Evolutionary conservation across 1,284 basidiomycete species (phyloP), one percentile per base, ranked within the genome.

Genomic region (Papiliotrema flavescens): DNA sequence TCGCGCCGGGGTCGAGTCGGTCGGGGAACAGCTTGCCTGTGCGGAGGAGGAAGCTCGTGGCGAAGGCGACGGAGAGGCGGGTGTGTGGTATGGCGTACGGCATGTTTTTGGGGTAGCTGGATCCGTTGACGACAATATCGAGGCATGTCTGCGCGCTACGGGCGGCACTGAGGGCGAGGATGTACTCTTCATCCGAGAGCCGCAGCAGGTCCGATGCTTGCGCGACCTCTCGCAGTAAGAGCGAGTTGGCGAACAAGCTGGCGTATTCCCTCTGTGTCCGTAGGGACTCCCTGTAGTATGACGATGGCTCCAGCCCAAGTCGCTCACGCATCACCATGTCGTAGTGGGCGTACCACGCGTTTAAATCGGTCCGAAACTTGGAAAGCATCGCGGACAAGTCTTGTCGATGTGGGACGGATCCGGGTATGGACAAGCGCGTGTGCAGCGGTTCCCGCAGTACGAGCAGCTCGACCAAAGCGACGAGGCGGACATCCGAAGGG

Each of bases 401-500:
- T 3, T 47, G 3, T 19, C 51, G 51, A 8, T 42, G 19, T 7
- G 36, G n/a, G 5, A 37, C 19, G 15, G 40, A 36, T 2, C 44
- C 37, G 9, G 50, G 39, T 11, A 43, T 46, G 35, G 51, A 40
- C 51, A 56, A 34, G 6, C 41, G 37, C n/a, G 53, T 40, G 35
- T 56, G 55, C 0, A 56, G 34, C 6, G 55, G 55, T 15, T 50
- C 44, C 1, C 55, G 28, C 11, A 56, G 43, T 11, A 40, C 20
- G 24, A 56, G 47, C 1, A 56, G 22, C 23, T 56, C 89, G 19
- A 92, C 86, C 3, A 87, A 90, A 7, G 89, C 90, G 20, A 92
- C 87, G 28, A 92, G 83, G 41, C 89, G 85, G 84, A 88, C 90
- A 64, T 92, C 89, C 64, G 90, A 89, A 65, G 89, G 85, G 56